A percentile compares a stretch with the other conserved stretches of the same genome.
Conservation (phyloP, 805 yeast species). For the Lipomyces anomalus region DNA sequence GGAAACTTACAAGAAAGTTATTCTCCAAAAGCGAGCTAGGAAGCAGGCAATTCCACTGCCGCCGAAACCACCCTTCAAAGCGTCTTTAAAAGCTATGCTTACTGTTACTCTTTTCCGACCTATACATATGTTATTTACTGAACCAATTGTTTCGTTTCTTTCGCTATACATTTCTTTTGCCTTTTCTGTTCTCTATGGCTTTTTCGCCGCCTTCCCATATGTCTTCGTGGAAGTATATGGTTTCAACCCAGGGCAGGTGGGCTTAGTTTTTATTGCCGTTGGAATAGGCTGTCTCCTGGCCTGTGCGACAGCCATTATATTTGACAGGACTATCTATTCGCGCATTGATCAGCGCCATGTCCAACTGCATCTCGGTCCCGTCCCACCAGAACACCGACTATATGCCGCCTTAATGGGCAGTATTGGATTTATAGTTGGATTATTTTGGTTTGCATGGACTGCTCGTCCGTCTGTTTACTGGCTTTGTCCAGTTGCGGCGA, state of each 20-base stretch:
- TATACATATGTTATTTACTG: conserved; percentile 58
- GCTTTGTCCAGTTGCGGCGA: conserved; percentile 66
- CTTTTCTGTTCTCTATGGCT: conserved; percentile 49
- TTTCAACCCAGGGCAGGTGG: conserved; percentile 45
- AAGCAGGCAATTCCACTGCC: conserved; percentile 62
- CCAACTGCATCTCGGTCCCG: conserved; percentile 36
- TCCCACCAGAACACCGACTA: conserved; percentile 44
- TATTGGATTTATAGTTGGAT: conserved; percentile 54
- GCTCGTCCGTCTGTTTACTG: conserved; percentile 56
- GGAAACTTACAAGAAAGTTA: conserved; percentile 64
- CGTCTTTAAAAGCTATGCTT: conserved; percentile 43
- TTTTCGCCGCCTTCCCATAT: conserved; percentile 51
- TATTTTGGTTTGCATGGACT: conserved; percentile 82
- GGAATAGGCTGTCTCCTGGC: conserved; percentile 49
- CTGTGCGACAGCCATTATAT: conserved; percentile 1
- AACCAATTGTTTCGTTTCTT: conserved; percentile 59
- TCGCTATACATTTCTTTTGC: conserved; percentile 50
- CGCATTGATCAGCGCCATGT: conserved; percentile 5
- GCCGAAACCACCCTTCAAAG: conserved; percentile 47
- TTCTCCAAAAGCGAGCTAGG: conserved; percentile 53
- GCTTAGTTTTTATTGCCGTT: conserved; percentile 52
- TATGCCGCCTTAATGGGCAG: conserved; percentile 52
- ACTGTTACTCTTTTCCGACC: conserved; percentile 56
- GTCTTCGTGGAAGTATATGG: conserved; percentile 44
- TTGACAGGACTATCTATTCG: conserved; percentile 10